Percentiles rank a stretch among this genome's conserved stretches.
phyloP scores from a whole-genome alignment of 2,329 filamentous ascomycete genomes.

The Alternaria panax region DNA sequence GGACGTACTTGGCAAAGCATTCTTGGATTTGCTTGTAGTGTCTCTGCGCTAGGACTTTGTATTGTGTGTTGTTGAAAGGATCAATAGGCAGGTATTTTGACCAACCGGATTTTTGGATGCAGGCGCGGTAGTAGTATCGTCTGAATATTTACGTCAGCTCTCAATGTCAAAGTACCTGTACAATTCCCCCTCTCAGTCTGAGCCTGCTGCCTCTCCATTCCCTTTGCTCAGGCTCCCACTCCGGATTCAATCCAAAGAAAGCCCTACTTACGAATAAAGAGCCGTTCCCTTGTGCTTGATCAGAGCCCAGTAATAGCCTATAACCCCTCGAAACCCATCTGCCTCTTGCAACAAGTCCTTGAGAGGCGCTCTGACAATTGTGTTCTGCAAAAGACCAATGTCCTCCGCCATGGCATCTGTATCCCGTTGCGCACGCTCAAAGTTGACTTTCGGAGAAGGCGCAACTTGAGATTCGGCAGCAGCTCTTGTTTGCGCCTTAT shows the following conservation, averaged over 20 bases:
- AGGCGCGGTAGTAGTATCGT: conserved; percentile 25
- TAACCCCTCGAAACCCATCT: conserved; percentile 9
- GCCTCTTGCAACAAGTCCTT: conserved; percentile 15
- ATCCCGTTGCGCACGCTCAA: conserved; percentile 9
- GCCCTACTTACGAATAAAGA: conserved; percentile 26
- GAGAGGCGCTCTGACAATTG: conserved; percentile 27
- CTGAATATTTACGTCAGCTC: conserved; percentile 13
- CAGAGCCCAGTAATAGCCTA: conserved; percentile 29
- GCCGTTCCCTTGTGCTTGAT: conserved; percentile 25
- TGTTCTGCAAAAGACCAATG: conserved; percentile 34
- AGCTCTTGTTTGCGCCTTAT: conserved; percentile 18
- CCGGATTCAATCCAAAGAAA: background rate
- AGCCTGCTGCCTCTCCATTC: background rate
- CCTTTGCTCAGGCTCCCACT: background rate
- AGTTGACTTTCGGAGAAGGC: conserved; percentile 20
- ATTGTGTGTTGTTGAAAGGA: conserved; percentile 11
- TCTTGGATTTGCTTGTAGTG: conserved; percentile 69
- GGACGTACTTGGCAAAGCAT: conserved; percentile 59
- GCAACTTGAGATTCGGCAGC: conserved; percentile 6
- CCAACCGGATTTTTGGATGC: conserved; percentile 23
- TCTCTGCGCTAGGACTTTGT: conserved; percentile 57
- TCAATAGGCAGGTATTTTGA: conserved; percentile 23
- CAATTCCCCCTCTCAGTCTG: background rate
- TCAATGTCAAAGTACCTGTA: background rate
- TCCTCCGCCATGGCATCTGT: conserved; percentile 26